Evolutionary conservation across 2,329 filamentous ascomycete species (phyloP).

Genomic region (Colletotrichum navitas): DNA sequence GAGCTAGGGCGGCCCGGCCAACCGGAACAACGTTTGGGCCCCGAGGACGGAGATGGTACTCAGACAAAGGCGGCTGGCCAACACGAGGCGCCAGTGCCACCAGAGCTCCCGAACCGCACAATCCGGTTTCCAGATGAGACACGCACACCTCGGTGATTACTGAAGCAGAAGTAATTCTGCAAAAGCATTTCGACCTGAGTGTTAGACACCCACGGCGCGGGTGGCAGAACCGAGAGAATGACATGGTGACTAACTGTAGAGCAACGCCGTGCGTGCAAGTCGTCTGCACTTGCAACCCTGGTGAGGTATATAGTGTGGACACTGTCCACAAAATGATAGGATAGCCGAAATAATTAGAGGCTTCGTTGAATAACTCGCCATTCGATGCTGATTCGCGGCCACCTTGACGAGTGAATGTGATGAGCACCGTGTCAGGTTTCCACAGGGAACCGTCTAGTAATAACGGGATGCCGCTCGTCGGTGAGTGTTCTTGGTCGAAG

Average conservation of each 20-base stretch:
- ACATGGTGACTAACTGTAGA: background rate
- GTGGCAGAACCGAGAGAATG: background rate
- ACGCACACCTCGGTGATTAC: conserved; percentile 22
- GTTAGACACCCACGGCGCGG: background rate
- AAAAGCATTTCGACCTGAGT: background rate
- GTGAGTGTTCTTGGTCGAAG: conserved; percentile 6
- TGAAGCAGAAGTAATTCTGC: conserved; percentile 14
- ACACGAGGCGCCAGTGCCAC: conserved; percentile 48
- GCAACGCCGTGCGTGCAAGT: background rate
- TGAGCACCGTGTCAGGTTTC: background rate
- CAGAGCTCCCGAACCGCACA: conserved; percentile 49
- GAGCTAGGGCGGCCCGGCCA: conserved; percentile 19
- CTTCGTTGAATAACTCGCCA: background rate
- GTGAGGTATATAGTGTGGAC: background rate
- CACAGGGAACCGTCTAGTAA: background rate
- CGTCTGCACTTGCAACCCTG: background rate
- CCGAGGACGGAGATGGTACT: conserved; percentile 1
- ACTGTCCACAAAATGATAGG: background rate
- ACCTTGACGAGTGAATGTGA: background rate
- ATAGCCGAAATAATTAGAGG: conserved; percentile 16
- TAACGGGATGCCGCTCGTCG: background rate
- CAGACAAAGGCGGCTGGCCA: conserved; percentile 42
- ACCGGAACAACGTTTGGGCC: conserved; percentile 9
- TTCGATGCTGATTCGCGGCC: conserved; percentile 7
- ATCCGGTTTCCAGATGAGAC: conserved; percentile 61